Evolutionary conservation across 1,139 yeast genomes (phyloP), one percentile per base, ranked within the genome.

Genomic region (Suhomyces taliae): DNA sequence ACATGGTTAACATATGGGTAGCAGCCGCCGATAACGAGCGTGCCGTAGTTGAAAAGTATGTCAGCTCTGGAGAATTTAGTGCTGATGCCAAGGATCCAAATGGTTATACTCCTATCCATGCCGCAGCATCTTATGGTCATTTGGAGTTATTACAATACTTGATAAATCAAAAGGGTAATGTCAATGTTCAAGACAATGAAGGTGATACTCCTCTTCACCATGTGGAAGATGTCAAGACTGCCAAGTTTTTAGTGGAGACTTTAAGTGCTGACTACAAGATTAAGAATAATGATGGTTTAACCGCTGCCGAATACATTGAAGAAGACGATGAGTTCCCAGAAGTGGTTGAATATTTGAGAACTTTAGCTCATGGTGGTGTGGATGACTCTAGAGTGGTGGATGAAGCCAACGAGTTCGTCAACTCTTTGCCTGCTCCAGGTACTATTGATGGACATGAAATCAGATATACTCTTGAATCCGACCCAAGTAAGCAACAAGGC

Each of bases 121-220:
- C 99, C 0, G 97, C 98, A 4, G 95, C 95, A 4, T 87, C 97
- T 1, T 93, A 93, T 63, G 95, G 95, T 6, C 93, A 93, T 61
- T 58, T 70, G 8, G 90, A 85, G 8, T 70, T 95, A 40, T 70
- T 95, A 43, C 67, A 70, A 46, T 78, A 76, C 50, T 74, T 93
- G 44, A 69, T 89, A 24, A 65, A 59, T 10, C 37, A 41, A 14
- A 64, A 74, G 27, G 99, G 97, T 5, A 83, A 93, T 61, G 79
- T 90, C 29, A 90, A 93, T 63, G 71, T 91, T 35, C 83, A 76
- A 50, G 99, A 93, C 58, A 72, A 72, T 32, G 99, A 95, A 57
- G 98, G 99, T 0, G 99, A 93, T 59, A 87, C 98, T 0, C 98
- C 99, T 0, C 73, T 93, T 53, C 98, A 93, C 64, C 95, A 90